Conservation (phyloP, 2,329 filamentous ascomycete species). For the Gyromitra esculenta region DNA sequence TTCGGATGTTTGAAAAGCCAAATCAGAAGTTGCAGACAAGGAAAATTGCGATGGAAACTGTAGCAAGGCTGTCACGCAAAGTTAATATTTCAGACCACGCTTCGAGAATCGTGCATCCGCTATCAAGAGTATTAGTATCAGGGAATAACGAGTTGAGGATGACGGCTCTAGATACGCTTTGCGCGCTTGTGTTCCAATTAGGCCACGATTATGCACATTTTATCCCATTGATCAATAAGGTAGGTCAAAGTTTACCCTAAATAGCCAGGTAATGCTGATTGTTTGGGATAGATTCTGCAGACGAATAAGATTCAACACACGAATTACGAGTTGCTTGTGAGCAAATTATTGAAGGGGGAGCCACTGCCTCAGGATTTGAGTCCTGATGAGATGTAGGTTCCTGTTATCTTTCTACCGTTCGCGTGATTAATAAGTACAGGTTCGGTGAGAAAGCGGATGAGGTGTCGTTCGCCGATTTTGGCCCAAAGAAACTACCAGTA, state of each 20-base stretch:
- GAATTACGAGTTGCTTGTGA: conserved; percentile 91
- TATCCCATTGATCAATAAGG: conserved; percentile 90
- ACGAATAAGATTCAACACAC: conserved; percentile 83
- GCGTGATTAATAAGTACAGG: conserved; percentile 41
- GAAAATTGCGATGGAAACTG: conserved; percentile 90
- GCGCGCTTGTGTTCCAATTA: conserved; percentile 92
- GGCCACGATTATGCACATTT: conserved; percentile 96
- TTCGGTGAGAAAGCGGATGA: conserved; percentile 84
- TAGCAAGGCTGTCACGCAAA: conserved; percentile 91
- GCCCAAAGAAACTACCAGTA: conserved; percentile 92
- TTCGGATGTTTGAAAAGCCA: conserved; percentile 90
- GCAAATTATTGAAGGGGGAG: conserved; percentile 93
- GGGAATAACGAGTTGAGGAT: conserved; percentile 78
- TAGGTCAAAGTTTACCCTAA: conserved; percentile 57
- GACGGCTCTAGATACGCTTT: conserved; percentile 90
- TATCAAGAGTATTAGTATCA: conserved; percentile 81
- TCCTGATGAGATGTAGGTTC: conserved; percentile 70
- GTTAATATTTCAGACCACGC: conserved; percentile 98
- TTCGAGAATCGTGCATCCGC: conserved; percentile 92
- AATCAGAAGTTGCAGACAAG: conserved; percentile 81
- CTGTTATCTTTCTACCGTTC: conserved; percentile 1
- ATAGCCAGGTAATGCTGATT: conserved; percentile 27
- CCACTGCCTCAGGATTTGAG: conserved; percentile 94
- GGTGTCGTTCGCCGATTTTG: conserved; percentile 80
- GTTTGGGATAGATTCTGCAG: conserved; percentile 66